Conservation (phyloP, 2,329 filamentous ascomycete species). For the Colletotrichum sp. region DNA sequence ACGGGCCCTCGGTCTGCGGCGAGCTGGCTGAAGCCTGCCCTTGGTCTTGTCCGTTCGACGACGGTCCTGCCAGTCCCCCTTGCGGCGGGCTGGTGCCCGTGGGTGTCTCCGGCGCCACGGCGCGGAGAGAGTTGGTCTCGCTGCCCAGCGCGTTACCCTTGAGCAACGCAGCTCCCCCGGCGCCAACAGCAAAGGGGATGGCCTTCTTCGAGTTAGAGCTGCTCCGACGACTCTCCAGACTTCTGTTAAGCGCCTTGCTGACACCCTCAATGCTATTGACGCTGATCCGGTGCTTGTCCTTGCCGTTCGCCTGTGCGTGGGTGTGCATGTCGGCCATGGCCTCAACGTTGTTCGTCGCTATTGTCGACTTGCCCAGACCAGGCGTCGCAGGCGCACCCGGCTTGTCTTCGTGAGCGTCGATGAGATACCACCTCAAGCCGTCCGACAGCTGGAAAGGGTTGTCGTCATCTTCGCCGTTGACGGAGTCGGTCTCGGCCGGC, state of each 20-base stretch:
- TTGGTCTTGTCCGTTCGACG: constrained; percentile 6
- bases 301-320: constrained; percentile 46
- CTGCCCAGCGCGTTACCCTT: constrained; percentile 60
- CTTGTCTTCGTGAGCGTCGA: constrained; percentile 94
- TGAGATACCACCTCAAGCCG: constrained; percentile 92
- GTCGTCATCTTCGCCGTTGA: constrained; percentile 75
- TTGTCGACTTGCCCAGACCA: constrained; percentile 88
- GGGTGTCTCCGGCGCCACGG: constrained; percentile 48
- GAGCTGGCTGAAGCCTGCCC: background rate
- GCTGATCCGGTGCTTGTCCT: constrained; percentile 49
- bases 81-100: constrained; percentile 46
- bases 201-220: constrained; percentile 86
- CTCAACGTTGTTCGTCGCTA: constrained; percentile 85
- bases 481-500: constrained; percentile 52
- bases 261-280: constrained; percentile 71
- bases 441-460: constrained; percentile 98
- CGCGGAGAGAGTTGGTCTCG: constrained; percentile 64
- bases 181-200: constrained; percentile 54
- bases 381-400: constrained; percentile 90
- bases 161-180: constrained; percentile 36
- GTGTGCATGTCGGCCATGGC: constrained; percentile 76
- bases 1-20: constrained; percentile 1
- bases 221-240: constrained; percentile 87
- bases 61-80: constrained; percentile 25
- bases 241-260: constrained; percentile 82